Evolutionary conservation across 805 yeast species (phyloP), one percentile per base, ranked within the genome.

Genomic region (Myxozyma monticola): DNA sequence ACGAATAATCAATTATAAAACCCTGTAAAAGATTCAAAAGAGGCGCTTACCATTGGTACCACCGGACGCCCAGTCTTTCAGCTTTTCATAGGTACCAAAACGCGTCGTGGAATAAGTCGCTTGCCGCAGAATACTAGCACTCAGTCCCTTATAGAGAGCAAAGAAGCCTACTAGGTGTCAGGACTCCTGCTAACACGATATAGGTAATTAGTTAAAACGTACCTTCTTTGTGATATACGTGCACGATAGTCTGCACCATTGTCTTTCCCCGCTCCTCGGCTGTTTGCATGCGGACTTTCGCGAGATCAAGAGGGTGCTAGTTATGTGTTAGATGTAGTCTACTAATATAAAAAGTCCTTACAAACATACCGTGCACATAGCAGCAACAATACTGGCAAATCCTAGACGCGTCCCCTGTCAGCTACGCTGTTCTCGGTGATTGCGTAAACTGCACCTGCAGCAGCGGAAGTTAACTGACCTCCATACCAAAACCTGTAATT

Each of bases 61-160:
- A 10, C 57, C 59, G 3, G 59, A 24, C 18, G 59, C 59, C 35
- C 41, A 15, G 38, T 83, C 88, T 62, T 88, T 88, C 61, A 87
- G 71, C 51, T 73, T 74, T 65, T 88, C 96, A 67, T 88, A 88
- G n/a, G 83, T 79, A 36, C 96, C 96, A 62, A 88, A 88, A 64
- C 96, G 73, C 1, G 88, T 83, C 1, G 95, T 83, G 1, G 95
- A 86, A 65, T 88, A 88, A 1, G 96, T 87, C 1, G 88, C 93
- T 68, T 88, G 96, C 65, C 96, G 79, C 48, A 88, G 71, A 35
- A 88, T 67, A 1, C 93, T 84, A 1, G 96, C 96, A 48, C 86
- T 79, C 35, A 88, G 73, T 1, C 96, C 96, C 1, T 87, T 79
- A 64, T 88, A 88, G n/a, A 85, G 75, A 30, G 84, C 85, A 37